Conservation (phyloP, 1,284 basidiomycete genomes). For the Cutaneotrichosporon sp. region DNA sequence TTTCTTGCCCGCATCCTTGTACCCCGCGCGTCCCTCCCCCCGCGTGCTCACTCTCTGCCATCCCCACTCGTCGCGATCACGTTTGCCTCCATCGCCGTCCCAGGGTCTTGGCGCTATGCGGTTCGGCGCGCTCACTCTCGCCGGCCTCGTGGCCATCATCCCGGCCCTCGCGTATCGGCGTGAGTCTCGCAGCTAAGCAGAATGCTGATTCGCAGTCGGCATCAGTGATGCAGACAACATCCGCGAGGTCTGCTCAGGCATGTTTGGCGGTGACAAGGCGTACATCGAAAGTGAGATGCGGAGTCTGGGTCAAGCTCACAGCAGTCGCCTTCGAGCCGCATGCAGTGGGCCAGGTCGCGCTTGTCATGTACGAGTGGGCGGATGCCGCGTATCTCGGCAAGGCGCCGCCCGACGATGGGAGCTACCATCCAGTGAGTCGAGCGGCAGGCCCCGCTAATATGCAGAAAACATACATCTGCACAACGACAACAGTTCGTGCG, state of each 20-base stretch:
- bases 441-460: too few species aligned
- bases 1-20: background rate
- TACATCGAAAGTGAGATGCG: slow-evolving; percentile 71
- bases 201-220: slow-evolving; percentile 38
- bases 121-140: slow-evolving; percentile 6
- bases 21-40: too few species aligned
- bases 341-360: slow-evolving; percentile 82
- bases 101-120: slow-evolving; percentile 3
- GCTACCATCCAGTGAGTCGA: slow-evolving; percentile 1
- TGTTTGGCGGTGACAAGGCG: slow-evolving; percentile 76
- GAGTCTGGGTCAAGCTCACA: slow-evolving; percentile 4
- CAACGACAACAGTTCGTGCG: slow-evolving; percentile 52
- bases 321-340: slow-evolving; percentile 71
- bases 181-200: background rate
- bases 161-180: slow-evolving; percentile 12
- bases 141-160: background rate
- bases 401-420: slow-evolving; percentile 25
- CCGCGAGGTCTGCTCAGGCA: slow-evolving; percentile 87
- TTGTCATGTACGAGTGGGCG: slow-evolving; percentile 92
- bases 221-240: slow-evolving; percentile 56
- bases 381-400: slow-evolving; percentile 80
- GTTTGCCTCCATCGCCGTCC: background rate
- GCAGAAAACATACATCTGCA: slow-evolving; percentile 89
- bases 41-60: too few species aligned
- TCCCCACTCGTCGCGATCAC: too few species aligned